Evolutionary conservation across 345 rosid genomes (phyloP), one percentile per base, ranked within the genome.

Genomic region (Trapa incisa): DNA sequence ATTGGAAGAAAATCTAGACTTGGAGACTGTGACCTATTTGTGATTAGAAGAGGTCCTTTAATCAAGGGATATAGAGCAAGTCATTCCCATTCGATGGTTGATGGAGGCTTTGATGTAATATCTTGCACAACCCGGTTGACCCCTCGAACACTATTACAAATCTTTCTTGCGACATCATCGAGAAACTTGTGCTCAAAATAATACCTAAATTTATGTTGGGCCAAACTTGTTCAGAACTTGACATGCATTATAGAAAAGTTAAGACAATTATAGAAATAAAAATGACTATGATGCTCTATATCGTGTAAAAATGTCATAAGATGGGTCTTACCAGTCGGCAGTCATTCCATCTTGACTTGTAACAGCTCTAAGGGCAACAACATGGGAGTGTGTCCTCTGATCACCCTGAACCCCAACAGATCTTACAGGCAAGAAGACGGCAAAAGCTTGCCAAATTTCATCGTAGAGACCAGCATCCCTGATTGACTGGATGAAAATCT

Each of bases 301-400:
- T 22, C 33, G 1, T 22, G 6, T 5, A 22, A 54, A 3, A 4
- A 17, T 41, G 9, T 47, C n/a, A 32, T 53, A 67, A 2, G 50
- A 39, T 43, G 35, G 41, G 56, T 64, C 84, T 77, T 68, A 95
- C 99, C 99, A 91, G 71, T 95, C 99, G 54, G 99, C 97, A 10
- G 97, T 95, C 99, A 95, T 95, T 72, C 99, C 99, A 47, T 95
- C 97, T 84, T 95, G 94, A 82, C 99, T 95, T 54, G 96, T 95
- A 66, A 95, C 99, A 48, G 99, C 99, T 56, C 99, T 83, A 47
- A 95, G 95, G 80, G 97, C 96, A 78, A 95, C 97, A 15, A 95
- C 97, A 80, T 95, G 87, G 73, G 99, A 89, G 80, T 95, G 97
- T 12, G 99, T 91, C 78, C 99, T 86, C 82, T 95, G 96, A 85